Evolutionary conservation across 108 stramenopile species (phyloP), one percentile per base, ranked within the genome.

Genomic region (Discostella pseudostelligera): DNA sequence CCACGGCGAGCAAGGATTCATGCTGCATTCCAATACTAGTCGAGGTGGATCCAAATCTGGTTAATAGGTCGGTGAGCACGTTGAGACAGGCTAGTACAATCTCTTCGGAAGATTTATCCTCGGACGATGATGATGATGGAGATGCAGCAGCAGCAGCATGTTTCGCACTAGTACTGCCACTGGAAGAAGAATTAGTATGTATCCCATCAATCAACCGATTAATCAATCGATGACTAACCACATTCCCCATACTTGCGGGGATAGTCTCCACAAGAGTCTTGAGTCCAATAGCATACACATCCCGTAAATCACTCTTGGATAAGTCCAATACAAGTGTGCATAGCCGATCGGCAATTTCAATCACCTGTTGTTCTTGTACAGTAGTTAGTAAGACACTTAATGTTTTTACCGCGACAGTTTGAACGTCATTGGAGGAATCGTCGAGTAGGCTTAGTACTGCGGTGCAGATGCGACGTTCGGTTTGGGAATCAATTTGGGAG

Each of bases 241-340:
- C 56, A 56, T 90, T 82, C 13, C 96, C 98, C 90, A 93, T 93
- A 20, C 56, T 20, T 13, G 69, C 39, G 14, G 97, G 96, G 40
- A 97, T 92, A 10, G 96, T 96, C 53, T 92, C 86, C 67, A 97
- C 88, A 25, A 97, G 67, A 0, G 96, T 99, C 74, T 96, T 88
- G n/a, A 99, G 80, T 58, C 98, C 97, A 74, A 99, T 99, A 26
- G 95, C 81, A 59, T 98, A 99, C 9, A 99, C 96, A 82, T 99
- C 98, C 10, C 98, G 78, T 28, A 99, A 78, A 67, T 96, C 98
- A 35, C 80, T 78, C 74, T 97, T 96, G 50, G 50, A 51, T n/a
- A 81, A 82, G 53, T 96, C 93, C 43, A 98, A 66, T n/a, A 99
- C 89, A 59, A 97, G 92, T 67, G 82, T 84, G 22, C 86, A 78